Percentiles rank a stretch among this genome's conserved stretches.
These are phyloP conservation scores for Zasmidium citrigriseum DNA, from an alignment of 2,329 filamentous ascomycete species.

Conservation along the genomic window DNA sequence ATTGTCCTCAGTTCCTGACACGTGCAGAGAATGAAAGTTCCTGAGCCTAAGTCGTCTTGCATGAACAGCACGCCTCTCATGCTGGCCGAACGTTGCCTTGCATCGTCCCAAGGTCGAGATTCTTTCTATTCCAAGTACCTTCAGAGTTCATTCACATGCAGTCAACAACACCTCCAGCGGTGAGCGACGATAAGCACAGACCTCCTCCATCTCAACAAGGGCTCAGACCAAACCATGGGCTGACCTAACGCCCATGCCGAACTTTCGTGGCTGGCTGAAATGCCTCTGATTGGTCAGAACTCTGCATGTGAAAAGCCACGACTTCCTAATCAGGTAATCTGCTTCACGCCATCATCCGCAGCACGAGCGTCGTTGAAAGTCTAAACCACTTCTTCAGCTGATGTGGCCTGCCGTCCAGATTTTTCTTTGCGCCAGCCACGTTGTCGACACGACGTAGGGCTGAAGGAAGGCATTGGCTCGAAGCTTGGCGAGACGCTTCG, in stretches of 20 bases:
- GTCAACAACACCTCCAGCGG: too few species aligned
- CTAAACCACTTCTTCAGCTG: neutral
- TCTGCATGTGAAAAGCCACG: neutral
- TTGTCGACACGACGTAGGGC: neutral
- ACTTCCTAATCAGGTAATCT: neutral
- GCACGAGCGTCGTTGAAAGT: neutral
- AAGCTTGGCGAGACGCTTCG: neutral
- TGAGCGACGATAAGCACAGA: too few species aligned
- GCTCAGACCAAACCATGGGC: neutral
- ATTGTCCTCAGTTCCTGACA: too few species aligned
- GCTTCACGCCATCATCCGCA: neutral
- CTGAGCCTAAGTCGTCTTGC: too few species aligned
- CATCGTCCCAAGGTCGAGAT: too few species aligned
- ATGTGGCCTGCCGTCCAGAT: neutral
- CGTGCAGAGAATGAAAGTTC: too few species aligned
- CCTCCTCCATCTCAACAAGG: too few species aligned
- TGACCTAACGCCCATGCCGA: neutral
- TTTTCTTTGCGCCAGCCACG: neutral
- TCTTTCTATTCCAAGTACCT: too few species aligned
- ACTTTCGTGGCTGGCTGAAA: neutral
- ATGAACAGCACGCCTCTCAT: too few species aligned
- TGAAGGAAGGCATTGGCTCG: neutral
- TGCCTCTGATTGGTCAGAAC: neutral
- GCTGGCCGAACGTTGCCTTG: too few species aligned
- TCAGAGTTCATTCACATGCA: too few species aligned